These are phyloP conservation scores for Coemansia pectinata DNA, from an alignment of 192 early-diverging fungal genomes.

Conservation along the genomic window DNA sequence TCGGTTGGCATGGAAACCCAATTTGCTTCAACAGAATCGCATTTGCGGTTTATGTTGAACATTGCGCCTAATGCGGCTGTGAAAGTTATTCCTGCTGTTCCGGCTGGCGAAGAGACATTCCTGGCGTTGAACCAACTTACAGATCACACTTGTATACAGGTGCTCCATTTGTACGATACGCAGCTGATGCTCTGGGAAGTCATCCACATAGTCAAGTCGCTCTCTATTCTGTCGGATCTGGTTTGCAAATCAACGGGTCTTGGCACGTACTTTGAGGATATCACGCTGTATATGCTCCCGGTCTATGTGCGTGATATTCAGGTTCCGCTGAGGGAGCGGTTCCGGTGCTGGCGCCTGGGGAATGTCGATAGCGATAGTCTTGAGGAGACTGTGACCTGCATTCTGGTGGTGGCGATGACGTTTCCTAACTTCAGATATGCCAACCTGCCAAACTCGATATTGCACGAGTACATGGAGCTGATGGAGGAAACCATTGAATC, in stretches of 20 bases:
- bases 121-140: neutral
- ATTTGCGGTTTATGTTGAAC: neutral
- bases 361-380: neutral
- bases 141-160: neutral
- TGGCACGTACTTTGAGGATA: neutral
- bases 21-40: neutral
- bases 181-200: conserved; percentile 1
- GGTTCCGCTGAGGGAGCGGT: neutral
- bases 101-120: neutral
- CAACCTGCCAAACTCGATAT: neutral
- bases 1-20: neutral
- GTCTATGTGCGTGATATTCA: neutral
- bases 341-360: neutral
- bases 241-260: neutral
- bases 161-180: neutral
- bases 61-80: neutral
- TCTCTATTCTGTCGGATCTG: neutral
- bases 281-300: neutral
- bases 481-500: neutral
- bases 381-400: neutral
- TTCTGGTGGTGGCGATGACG: neutral
- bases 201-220: neutral
- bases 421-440: neutral
- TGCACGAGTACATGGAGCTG: neutral
- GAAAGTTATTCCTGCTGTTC: neutral